Evolutionary conservation across 2,329 filamentous ascomycete species (phyloP).

Genomic region (Aspergillus clavatus): DNA sequence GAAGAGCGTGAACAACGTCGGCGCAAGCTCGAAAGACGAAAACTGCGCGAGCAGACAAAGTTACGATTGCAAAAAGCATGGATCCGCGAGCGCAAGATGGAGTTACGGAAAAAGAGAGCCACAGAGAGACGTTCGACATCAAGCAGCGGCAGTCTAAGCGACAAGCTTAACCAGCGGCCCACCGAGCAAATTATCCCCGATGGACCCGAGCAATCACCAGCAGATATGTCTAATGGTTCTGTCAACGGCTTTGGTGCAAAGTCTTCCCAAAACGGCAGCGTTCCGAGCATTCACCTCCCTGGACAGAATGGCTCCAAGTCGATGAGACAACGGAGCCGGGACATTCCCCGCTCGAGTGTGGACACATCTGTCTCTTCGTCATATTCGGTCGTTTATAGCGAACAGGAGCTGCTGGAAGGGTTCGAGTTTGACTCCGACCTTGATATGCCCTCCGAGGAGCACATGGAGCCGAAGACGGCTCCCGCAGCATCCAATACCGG

Average conservation of each 20-base stretch:
- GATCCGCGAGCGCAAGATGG: slow-evolving; percentile 37
- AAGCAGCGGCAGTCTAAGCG: slow-evolving; percentile 5
- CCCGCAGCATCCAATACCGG: slow-evolving; percentile 8
- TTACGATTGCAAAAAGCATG: slow-evolving; percentile 38
- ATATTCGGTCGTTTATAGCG: slow-evolving; percentile 19
- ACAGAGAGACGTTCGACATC: slow-evolving; percentile 24
- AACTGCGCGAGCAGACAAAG: slow-evolving; percentile 35
- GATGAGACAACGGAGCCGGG: slow-evolving; percentile 8
- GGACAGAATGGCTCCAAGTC: slow-evolving; percentile 13
- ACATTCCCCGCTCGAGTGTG: slow-evolving; percentile 22
- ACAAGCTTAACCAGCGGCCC: slow-evolving; percentile 1
- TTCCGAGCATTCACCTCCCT: slow-evolving; percentile 27
- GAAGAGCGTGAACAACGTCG: slow-evolving; percentile 34
- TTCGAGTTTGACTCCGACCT: slow-evolving; percentile 43
- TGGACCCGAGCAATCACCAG: slow-evolving; percentile 24
- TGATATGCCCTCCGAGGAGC: slow-evolving; percentile 35
- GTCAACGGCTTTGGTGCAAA: slow-evolving; percentile 15
- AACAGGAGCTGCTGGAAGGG: slow-evolving; percentile 34
- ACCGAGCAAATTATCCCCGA: slow-evolving; percentile 19
- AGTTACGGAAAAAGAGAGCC: slow-evolving; percentile 27
- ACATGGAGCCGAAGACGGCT: slow-evolving; percentile 10
- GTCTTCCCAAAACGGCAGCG: slow-evolving; percentile 13
- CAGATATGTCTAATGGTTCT: slow-evolving; percentile 19
- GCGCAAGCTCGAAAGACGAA: slow-evolving; percentile 31
- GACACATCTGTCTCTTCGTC: slow-evolving; percentile 21